Conservation (phyloP, 306 rosid genomes). For the Casuarina equisetifolia region DNA sequence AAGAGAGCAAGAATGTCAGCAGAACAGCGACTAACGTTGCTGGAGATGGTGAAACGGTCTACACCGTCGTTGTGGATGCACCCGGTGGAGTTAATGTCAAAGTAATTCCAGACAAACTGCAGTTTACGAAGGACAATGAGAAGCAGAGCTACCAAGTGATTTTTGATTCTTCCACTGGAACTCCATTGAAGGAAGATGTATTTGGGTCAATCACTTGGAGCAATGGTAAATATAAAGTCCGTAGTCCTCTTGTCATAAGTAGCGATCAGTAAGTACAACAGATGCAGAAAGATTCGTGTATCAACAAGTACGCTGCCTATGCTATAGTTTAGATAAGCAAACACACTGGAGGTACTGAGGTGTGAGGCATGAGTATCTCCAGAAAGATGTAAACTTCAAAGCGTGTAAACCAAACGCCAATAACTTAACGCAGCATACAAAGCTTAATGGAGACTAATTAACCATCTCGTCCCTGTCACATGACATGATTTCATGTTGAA, state of each 20-base stretch:
- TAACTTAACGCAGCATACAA: too few species aligned
- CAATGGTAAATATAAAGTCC: conserved; percentile 45
- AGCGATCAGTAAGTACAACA: background rate
- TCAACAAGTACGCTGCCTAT: background rate
- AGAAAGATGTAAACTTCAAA: too few species aligned
- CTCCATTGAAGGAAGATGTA: conserved; percentile 26
- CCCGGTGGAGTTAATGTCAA: conserved; percentile 49
- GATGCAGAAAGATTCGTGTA: background rate
- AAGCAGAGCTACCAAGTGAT: conserved; percentile 55
- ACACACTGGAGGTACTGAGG: too few species aligned
- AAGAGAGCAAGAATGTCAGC: conserved; percentile 36
- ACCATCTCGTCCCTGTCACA: too few species aligned
- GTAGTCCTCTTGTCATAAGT: conserved; percentile 52
- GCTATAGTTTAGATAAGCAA: background rate
- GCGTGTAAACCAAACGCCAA: too few species aligned
- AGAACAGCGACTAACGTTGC: conserved; percentile 72
- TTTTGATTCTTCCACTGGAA: conserved; percentile 39
- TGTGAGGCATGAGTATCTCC: too few species aligned
- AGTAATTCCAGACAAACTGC: conserved; percentile 57
- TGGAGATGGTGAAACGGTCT: conserved; percentile 50
- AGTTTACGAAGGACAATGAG: conserved; percentile 43
- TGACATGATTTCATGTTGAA: too few species aligned
- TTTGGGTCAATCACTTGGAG: conserved; percentile 79
- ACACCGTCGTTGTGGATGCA: conserved; percentile 42
- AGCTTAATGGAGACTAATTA: too few species aligned